Evolutionary conservation across 352 stramenopile species (phyloP), one percentile per base, ranked within the genome.

Genomic region (Peronospora destructor): DNA sequence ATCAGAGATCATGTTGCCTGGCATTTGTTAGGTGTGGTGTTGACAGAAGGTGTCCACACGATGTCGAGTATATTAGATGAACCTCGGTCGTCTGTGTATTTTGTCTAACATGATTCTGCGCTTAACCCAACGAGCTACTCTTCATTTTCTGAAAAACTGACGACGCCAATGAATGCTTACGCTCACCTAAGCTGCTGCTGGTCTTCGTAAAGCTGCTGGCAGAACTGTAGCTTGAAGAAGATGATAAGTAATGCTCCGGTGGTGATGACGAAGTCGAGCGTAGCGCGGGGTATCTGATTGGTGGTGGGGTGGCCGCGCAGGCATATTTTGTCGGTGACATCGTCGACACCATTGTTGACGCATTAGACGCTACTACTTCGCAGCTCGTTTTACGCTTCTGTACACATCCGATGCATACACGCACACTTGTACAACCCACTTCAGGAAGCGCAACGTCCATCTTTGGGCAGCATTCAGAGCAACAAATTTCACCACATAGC

Each of bases 401-500:
- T 6, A 82, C 61, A 32, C 78, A 89, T 5, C 49, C 45, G 2
- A 77, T 69, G 34, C 78, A 89, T n/a, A 89, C 74, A 41, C 78
- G 75, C 11, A 89, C 75, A 49, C 71, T 81, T 25, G 74, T 84
- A 21, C 62, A 67, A 12, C 74, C 70, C 0, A 81, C 64, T 25
- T 82, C 72, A 0, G 77, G 74, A 14, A 90, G 70, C 29, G 69
- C 73, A 16, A 91, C 68, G 47, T 87, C 79, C 64, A 88, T 83
- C 46, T 91, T 91, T n/a, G 79, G 79, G 2, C 68, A 86, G 53
- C 79, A 91, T 28, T 84, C 74, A 2, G 75, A 78, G 49, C 79
- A 91, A 45, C 74, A 85, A 49, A 91, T 54, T 61, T 91, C 79
- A 34, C 79, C 79, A 23, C 79, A 90, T 14, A 90, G 53, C 17